Conservation (phyloP, 257 asterid genomes). For the Ajuga chamaepitys region DNA sequence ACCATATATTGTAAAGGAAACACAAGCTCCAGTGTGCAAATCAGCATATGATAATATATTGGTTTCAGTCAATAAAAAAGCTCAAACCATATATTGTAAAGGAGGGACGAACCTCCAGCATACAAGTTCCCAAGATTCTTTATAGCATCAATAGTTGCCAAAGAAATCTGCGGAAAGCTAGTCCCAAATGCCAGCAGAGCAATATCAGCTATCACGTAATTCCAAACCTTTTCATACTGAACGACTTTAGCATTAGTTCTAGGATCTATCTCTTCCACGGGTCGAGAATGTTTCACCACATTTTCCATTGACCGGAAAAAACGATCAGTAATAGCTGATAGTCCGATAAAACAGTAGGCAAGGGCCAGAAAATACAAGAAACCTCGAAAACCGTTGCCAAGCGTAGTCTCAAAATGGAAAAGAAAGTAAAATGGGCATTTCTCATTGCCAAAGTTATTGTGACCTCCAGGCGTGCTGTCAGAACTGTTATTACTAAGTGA, state of each 20-base stretch:
- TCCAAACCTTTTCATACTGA: conserved; percentile 68
- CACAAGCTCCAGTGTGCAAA: conserved; percentile 80
- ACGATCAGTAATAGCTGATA: conserved; percentile 75
- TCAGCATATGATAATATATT: not conserved
- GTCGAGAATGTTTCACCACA: conserved; percentile 69
- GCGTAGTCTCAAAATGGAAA: conserved; percentile 38
- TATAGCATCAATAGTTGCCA: conserved; percentile 90
- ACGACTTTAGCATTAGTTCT: conserved; percentile 36
- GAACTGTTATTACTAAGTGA: conserved; percentile 15
- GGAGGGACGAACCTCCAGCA: conserved; percentile 71
- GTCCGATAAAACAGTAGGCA: conserved; percentile 73
- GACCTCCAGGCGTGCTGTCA: conserved; percentile 17
- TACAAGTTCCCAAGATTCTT: conserved; percentile 58
- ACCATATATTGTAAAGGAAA: not conserved
- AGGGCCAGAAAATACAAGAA: conserved; percentile 57
- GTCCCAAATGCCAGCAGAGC: conserved; percentile 85
- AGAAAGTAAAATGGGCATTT: conserved; percentile 46
- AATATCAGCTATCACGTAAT: conserved; percentile 74
- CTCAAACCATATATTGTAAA: not conserved
- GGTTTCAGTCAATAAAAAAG: not conserved
- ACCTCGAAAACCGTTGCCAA: conserved; percentile 42
- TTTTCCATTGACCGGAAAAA: conserved; percentile 85
- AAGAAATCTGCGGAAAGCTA: conserved; percentile 90
- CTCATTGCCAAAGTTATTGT: conserved; percentile 23
- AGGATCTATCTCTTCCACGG: conserved; percentile 56